phyloP scores from a whole-genome alignment of 2,329 filamentous ascomycete genomes.

The Lasiodiplodia gonubiensis region DNA sequence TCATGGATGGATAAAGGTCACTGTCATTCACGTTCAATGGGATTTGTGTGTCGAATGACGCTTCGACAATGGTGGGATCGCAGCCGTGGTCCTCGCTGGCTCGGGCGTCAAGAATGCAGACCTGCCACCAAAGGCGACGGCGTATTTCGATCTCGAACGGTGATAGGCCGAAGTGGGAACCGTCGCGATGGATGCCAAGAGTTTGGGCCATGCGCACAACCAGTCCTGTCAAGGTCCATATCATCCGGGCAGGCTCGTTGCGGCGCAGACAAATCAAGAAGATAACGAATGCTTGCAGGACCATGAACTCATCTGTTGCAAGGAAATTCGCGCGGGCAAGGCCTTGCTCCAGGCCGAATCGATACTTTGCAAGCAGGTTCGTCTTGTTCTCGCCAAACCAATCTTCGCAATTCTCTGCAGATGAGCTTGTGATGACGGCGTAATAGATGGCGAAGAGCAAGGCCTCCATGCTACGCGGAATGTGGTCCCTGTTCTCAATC shows the following conservation, averaged over 20 bases:
- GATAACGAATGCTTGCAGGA: conserved; percentile 67
- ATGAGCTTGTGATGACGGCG: conserved; percentile 60
- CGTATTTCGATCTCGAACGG: conserved; percentile 68
- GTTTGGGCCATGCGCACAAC: conserved; percentile 65
- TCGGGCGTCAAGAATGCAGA: conserved; percentile 64
- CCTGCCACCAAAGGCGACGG: conserved; percentile 65
- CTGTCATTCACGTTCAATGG: conserved; percentile 63
- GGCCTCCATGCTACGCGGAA: conserved; percentile 64
- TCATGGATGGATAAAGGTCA: conserved; percentile 58
- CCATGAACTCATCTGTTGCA: conserved; percentile 65
- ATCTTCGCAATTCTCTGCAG: conserved; percentile 53
- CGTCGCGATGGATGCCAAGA: conserved; percentile 66
- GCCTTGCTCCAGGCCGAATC: conserved; percentile 68
- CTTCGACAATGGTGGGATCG: conserved; percentile 63
- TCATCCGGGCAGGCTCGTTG: conserved; percentile 56
- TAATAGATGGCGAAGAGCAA: conserved; percentile 69
- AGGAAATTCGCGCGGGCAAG: conserved; percentile 67
- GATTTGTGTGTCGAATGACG: conserved; percentile 65
- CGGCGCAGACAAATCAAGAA: conserved; percentile 64
- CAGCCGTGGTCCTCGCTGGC: conserved; percentile 68
- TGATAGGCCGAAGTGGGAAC: conserved; percentile 58
- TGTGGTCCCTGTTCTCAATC: conserved; percentile 62
- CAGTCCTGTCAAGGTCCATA: conserved; percentile 66
- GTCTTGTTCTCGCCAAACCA: conserved; percentile 60
- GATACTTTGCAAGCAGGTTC: conserved; percentile 59